Evolutionary conservation across 2,329 filamentous ascomycete genomes (phyloP), one percentile per base, ranked within the genome.

Genomic region (Exophiala bonariae): DNA sequence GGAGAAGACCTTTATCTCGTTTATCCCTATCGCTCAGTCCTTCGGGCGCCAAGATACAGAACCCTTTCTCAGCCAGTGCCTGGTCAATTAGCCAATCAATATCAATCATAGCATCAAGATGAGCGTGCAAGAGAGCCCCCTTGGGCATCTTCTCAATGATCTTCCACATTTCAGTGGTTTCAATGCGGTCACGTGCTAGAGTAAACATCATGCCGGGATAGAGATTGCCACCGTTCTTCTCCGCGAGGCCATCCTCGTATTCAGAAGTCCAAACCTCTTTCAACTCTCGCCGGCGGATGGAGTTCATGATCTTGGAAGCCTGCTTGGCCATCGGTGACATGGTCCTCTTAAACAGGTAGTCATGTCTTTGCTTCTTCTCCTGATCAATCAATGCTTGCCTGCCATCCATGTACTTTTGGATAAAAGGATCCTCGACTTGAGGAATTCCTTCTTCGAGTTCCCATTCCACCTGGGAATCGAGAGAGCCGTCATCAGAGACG

Each of bases 121-220:
- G 91, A 34, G 89, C 89, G 71, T 97, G 91, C 50, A 95, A 71
- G 22, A 95, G 74, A 7, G 85, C 78, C 10, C 92, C 93, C 66
- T 97, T 97, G 20, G 92, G 92, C 87, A 97, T 89, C 55, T 75
- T 79, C 49, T 84, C 80, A 13, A 96, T 79, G 59, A 96, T 93
- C 55, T 82, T 78, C 89, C 89, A 97, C 18, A 96, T 75, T 61
- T 83, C 83, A 11, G 89, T 95, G n/a, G 41, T 42, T 68, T 95
- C 89, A 82, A 96, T 95, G 30, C 82, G 81, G n/a, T 83, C 80
- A 67, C 90, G 92, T 58, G 89, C 89, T 28, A 92, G 77, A 28
- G 81, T 84, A 69, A 96, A 96, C 87, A 95, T 93, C 86, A 96
- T 95, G 9, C 91, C 91, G 1, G 89, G 89, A 63, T 87, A 89